Conservation (phyloP, 2,329 filamentous ascomycete species). For the Hansfordia pulvinata region DNA sequence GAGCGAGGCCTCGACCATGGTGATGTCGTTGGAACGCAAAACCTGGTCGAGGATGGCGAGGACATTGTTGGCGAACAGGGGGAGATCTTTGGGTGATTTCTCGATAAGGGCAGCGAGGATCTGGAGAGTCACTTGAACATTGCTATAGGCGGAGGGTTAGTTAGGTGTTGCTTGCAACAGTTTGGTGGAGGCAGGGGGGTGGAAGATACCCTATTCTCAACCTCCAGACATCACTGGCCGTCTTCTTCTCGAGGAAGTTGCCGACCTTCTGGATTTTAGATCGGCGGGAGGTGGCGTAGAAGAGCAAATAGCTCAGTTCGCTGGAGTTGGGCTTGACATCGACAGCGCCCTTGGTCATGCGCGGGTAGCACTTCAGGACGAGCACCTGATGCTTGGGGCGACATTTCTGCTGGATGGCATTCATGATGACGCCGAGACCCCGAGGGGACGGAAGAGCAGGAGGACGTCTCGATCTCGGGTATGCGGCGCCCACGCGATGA, state of each 20-base stretch:
- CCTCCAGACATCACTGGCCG: slow-evolving; percentile 80
- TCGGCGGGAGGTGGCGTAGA: slow-evolving; percentile 87
- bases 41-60: slow-evolving; percentile 75
- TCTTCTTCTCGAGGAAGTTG: slow-evolving; percentile 88
- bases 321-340: slow-evolving; percentile 94
- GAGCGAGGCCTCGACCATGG: slow-evolving; percentile 83
- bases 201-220: slow-evolving; percentile 63
- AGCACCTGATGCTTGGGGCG: slow-evolving; percentile 96
- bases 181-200: slow-evolving; percentile 2
- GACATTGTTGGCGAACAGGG: slow-evolving; percentile 74
- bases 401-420: slow-evolving; percentile 52
- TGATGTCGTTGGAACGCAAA: slow-evolving; percentile 74
- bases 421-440: slow-evolving; percentile 40
- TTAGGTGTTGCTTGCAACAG: too few relatives aligned
- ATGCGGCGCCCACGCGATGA: too few relatives aligned
- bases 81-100: slow-evolving; percentile 80
- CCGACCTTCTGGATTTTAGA: slow-evolving; percentile 96
- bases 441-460: too few relatives aligned
- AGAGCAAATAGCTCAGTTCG: slow-evolving; percentile 91
- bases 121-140: slow-evolving; percentile 88
- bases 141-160: slow-evolving; percentile 33
- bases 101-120: slow-evolving; percentile 87
- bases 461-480: too few relatives aligned
- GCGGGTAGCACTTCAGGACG: slow-evolving; percentile 91
- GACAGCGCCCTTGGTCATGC: slow-evolving; percentile 77